phyloP scores from a whole-genome alignment of 23 red algal species.

The Pyropia haitanensis region DNA sequence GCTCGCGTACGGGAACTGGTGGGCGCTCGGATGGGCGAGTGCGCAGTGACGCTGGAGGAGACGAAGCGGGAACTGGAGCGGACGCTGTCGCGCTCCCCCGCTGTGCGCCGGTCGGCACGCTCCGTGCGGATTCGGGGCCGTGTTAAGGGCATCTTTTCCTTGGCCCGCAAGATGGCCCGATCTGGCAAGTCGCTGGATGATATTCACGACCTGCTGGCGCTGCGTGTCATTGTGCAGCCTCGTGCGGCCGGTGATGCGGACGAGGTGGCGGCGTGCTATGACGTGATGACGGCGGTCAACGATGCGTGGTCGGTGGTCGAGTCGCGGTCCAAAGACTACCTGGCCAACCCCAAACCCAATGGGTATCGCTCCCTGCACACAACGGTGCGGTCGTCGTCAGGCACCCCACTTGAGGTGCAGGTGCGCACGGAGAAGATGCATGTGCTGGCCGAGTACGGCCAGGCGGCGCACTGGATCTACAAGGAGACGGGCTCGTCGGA shows the following conservation, averaged over 20 bases:
- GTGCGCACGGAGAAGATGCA: conserved; percentile 80
- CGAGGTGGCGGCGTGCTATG: conserved; percentile 43
- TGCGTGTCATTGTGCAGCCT: conserved; percentile 66
- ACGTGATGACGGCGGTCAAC: conserved; percentile 34
- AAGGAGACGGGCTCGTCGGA: conserved; percentile 27
- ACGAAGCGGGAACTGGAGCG: conserved; percentile 49
- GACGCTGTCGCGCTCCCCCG: conserved; percentile 17
- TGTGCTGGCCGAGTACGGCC: conserved; percentile 74
- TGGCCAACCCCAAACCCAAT: conserved; percentile 67
- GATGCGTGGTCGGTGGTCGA: conserved; percentile 32
- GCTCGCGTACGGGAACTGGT: conserved; percentile 40
- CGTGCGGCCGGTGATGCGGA: conserved; percentile 27
- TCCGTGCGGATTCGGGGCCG: conserved; percentile 55
- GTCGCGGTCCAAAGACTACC: conserved; percentile 62
- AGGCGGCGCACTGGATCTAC: conserved; percentile 88
- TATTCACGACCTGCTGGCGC: conserved; percentile 77
- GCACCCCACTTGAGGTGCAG: conserved; percentile 80
- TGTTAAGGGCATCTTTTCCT: conserved; percentile 83
- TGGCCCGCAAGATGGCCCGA: conserved; percentile 78
- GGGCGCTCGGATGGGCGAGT: conserved; percentile 42
- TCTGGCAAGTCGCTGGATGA: conserved; percentile 49
- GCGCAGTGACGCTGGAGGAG: conserved; percentile 37
- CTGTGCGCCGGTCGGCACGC: conserved; percentile 19
- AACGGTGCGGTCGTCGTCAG: conserved; percentile 30
- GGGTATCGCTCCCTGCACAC: conserved; percentile 78